phyloP scores from a whole-genome alignment of 441 rosid genomes.

The Sinapis alba region DNA sequence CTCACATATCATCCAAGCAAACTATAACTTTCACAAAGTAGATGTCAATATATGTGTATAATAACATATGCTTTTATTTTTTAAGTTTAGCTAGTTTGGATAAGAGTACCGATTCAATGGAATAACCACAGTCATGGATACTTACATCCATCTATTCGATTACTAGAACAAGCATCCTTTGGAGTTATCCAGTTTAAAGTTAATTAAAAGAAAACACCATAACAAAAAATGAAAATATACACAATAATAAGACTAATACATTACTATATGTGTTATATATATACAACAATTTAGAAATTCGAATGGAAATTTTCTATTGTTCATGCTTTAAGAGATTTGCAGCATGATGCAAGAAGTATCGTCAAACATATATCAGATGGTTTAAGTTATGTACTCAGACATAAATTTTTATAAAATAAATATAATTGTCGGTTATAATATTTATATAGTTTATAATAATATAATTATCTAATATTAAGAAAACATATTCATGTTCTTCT shows the following conservation, averaged over 20 bases:
- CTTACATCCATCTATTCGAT: conserved; percentile 20
- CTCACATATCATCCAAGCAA: conserved; percentile 43
- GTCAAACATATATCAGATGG: too few relatives aligned
- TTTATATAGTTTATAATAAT: too few relatives aligned
- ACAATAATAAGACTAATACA: neutral
- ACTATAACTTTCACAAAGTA: conserved; percentile 32
- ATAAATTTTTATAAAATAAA: too few relatives aligned
- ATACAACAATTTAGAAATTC: neutral
- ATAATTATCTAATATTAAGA: too few relatives aligned
- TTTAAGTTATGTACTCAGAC: too few relatives aligned
- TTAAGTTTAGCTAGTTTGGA: conserved; percentile 9
- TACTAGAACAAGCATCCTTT: neutral
- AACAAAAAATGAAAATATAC: neutral
- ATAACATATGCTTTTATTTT: neutral
- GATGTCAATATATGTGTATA: conserved; percentile 6
- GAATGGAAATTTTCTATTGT: neutral
- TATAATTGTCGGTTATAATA: too few relatives aligned
- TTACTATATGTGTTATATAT: neutral
- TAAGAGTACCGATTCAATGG: conserved; percentile 32
- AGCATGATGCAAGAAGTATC: too few relatives aligned
- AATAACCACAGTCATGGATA: conserved; percentile 36
- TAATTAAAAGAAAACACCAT: neutral
- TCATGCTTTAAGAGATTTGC: too few relatives aligned
- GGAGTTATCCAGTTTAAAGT: conserved; percentile 5
- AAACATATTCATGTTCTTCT: too few relatives aligned